Conservation (phyloP, 306 rosid genomes). For the Vigna reflexopilosa region DNA sequence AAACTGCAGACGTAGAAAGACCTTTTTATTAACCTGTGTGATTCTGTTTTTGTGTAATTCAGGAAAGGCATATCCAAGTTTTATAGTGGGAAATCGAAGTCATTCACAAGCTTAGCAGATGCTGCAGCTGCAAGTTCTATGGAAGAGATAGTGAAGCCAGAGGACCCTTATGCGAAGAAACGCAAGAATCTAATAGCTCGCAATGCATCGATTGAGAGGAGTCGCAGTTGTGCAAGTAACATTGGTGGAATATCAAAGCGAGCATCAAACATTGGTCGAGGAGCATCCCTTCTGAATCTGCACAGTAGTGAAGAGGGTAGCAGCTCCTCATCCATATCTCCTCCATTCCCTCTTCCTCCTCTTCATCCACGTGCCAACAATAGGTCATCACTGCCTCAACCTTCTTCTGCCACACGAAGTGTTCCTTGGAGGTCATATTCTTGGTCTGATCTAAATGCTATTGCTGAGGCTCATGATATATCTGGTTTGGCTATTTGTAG, state of each 20-base stretch:
- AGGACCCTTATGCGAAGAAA: slow-evolving; percentile 75
- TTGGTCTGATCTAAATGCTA: slow-evolving; percentile 70
- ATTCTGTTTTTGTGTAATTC: slow-evolving; percentile 40
- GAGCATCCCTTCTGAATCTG: slow-evolving; percentile 50
- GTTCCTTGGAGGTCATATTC: slow-evolving; percentile 72
- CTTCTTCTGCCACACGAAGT: slow-evolving; percentile 28
- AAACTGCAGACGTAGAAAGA: not conserved
- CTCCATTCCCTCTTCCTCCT: slow-evolving; percentile 72
- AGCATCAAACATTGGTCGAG: slow-evolving; percentile 51
- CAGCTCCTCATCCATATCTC: slow-evolving; percentile 52
- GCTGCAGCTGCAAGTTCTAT: slow-evolving; percentile 55
- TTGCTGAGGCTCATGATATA: slow-evolving; percentile 50
- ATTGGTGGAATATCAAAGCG: slow-evolving; percentile 65
- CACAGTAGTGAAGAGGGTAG: slow-evolving; percentile 48
- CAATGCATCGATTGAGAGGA: slow-evolving; percentile 48
- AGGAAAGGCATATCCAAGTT: slow-evolving; percentile 93
- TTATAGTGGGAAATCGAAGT: slow-evolving; percentile 89
- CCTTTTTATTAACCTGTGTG: not conserved
- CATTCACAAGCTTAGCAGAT: slow-evolving; percentile 83
- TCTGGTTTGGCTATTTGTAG: slow-evolving; percentile 62
- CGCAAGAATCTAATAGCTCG: slow-evolving; percentile 73
- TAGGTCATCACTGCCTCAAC: slow-evolving; percentile 38
- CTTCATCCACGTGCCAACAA: slow-evolving; percentile 57
- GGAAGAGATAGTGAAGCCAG: slow-evolving; percentile 77
- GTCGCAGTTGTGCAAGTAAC: slow-evolving; percentile 46